phyloP scores from a whole-genome alignment of 2,329 filamentous ascomycete species.

The Helotiales sp. region DNA sequence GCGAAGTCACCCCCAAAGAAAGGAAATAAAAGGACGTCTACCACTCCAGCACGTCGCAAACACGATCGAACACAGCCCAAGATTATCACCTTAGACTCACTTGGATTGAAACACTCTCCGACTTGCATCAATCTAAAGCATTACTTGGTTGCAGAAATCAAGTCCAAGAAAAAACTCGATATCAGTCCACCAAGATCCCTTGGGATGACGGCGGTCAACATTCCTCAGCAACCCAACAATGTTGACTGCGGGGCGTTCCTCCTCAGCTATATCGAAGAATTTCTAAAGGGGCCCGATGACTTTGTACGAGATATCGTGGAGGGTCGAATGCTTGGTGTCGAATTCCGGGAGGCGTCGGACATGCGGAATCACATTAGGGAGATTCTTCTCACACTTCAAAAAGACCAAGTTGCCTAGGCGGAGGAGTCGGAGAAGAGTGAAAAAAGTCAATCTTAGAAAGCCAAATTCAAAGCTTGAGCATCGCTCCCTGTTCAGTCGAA shows the following conservation, averaged over 20 bases:
- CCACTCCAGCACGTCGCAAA: no score
- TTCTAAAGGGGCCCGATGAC: conserved; percentile 70
- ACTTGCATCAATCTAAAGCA: conserved; percentile 70
- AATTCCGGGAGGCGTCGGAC: conserved; percentile 48
- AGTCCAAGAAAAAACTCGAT: conserved; percentile 50
- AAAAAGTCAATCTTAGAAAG: no score
- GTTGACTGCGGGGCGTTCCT: conserved; percentile 90
- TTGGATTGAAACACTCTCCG: conserved; percentile 61
- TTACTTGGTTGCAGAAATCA: conserved; percentile 75
- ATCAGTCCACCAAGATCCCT: conserved; percentile 26
- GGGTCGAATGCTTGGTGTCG: conserved; percentile 49
- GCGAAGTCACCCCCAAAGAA: no score
- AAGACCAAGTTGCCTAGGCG: conserved; percentile 51
- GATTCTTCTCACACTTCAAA: conserved; percentile 63
- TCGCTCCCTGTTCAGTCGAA: no score
- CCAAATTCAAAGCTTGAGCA: no score
- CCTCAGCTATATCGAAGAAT: conserved; percentile 79
- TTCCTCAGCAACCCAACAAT: conserved; percentile 80
- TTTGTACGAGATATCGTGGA: conserved; percentile 70
- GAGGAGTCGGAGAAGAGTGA: no score
- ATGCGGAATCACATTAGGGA: conserved; percentile 67
- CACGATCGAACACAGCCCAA: conserved; percentile 57
- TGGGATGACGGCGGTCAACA: conserved; percentile 70
- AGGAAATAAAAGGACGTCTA: no score
- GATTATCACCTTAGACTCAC: conserved; percentile 86